Base-by-base conservation (phyloP, 192 early-diverging fungal species). In the Entomortierella lignicola region DNA sequence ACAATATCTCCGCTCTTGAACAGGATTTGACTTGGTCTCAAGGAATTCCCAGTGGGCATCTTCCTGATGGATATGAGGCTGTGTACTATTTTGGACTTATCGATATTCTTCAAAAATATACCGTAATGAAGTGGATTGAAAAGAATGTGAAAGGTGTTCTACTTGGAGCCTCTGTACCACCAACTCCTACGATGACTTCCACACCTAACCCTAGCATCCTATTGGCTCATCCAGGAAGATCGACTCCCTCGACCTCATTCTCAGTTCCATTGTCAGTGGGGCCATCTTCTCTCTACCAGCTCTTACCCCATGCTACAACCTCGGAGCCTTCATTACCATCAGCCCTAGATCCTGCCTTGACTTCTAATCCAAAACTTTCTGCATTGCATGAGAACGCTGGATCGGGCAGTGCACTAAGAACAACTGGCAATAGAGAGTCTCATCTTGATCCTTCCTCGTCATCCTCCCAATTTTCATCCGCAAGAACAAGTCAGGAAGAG, bases 81-180 rank as follows among this genome's bases (percentile, higher is more conserved):
- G 63, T 79, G 5, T 79, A 79, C 39, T 79, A 79, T 47, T 79
- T 79, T 79, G 75, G 75, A 25, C 32, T 79, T 7, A 70, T 79
- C 27, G 75, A 79, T 52, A 60, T 79, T 48, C 62, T 79, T 13
- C 75, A 79, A 61, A 79, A 66, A 51, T 79, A 79, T 52, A 79
- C 64, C 43, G 26, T 79, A 4, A 21, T 66, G 31, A 79, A 79
- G 17, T 66, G 75, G 75, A 32, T 79, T 21, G 75, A 79, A 23
- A 61, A 63, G 1, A 70, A 66, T 60, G 18, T 79, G 21, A 79
- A 79, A 32, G 75, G 75, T 10, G 75, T 62, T 8, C 41, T 79
- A n/a, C 32, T 79, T 7, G 75, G 74, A 15, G 37, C 53, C 1
- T 52, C 60, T 21, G n/a, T 57, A 43, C 58, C 26, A 4, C 23